Evolutionary conservation across 2,329 filamentous ascomycete genomes (phyloP).

Genomic region (Arachnomyces sp.): DNA sequence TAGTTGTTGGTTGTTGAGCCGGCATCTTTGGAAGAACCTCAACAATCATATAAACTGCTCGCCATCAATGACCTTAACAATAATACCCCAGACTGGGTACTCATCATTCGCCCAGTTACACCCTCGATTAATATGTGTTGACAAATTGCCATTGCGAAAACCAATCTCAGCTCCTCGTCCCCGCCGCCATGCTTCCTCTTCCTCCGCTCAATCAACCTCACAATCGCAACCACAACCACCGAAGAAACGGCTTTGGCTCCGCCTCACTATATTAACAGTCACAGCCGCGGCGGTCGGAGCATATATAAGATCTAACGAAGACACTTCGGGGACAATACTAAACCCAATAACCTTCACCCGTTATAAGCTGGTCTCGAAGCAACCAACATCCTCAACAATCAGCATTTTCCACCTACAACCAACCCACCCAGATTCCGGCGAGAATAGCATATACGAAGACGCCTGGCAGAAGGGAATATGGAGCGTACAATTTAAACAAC

Average conservation of each 20-base stretch:
- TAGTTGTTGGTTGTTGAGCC: too few species aligned
- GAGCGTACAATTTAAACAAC: slow-evolving; percentile 91
- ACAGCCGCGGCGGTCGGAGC: slow-evolving; percentile 30
- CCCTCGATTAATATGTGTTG: too few species aligned
- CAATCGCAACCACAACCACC: slow-evolving; percentile 14
- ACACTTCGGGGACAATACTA: slow-evolving; percentile 19
- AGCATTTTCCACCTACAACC: slow-evolving; percentile 40
- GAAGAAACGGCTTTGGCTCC: slow-evolving; percentile 26
- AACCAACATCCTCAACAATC: slow-evolving; percentile 40
- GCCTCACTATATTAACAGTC: slow-evolving; percentile 25
- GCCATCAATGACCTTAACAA: too few species aligned
- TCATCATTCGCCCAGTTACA: too few species aligned
- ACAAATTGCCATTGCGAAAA: too few species aligned
- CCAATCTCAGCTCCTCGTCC: background rate
- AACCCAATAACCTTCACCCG: slow-evolving; percentile 33
- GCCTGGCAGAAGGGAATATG: slow-evolving; percentile 63
- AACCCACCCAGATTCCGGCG: slow-evolving; percentile 19
- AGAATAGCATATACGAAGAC: slow-evolving; percentile 28
- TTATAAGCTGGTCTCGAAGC: slow-evolving; percentile 35
- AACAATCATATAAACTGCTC: too few species aligned
- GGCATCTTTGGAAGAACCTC: too few species aligned
- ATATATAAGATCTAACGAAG: slow-evolving; percentile 26
- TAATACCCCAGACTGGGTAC: too few species aligned
- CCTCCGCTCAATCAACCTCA: slow-evolving; percentile 13
- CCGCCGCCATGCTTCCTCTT: slow-evolving; percentile 18